These are phyloP conservation scores for Nepenthes gracilis DNA, from an alignment of 148 eudicot genomes.

Conservation along the genomic window DNA sequence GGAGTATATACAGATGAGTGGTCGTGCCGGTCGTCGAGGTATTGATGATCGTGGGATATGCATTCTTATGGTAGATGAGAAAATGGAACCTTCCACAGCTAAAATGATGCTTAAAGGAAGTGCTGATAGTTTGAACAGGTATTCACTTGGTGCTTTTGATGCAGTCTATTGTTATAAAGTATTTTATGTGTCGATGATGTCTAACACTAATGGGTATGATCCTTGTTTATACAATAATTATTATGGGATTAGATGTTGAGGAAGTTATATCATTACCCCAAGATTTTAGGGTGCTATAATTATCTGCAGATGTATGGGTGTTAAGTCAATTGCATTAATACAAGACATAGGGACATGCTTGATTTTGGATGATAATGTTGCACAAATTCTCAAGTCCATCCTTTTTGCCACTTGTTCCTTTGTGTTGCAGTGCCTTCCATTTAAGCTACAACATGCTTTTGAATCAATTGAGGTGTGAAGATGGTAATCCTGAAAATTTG, in stretches of 20 bases:
- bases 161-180: not conserved
- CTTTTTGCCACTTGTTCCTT: conserved; percentile 4
- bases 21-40: conserved; percentile 99
- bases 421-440: conserved; percentile 78
- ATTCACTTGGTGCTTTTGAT: not conserved
- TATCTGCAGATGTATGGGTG: too few relatives aligned
- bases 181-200: not conserved
- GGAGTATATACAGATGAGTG: conserved; percentile 99
- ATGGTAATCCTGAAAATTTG: conserved; percentile 90
- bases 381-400: not conserved
- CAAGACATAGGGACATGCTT: too few relatives aligned
- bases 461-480: conserved; percentile 90
- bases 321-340: too few relatives aligned
- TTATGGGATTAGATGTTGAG: too few relatives aligned
- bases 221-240: too few relatives aligned
- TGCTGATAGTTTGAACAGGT: conserved; percentile 98
- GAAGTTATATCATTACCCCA: too few relatives aligned
- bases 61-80: conserved; percentile 98
- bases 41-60: conserved; percentile 98
- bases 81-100: conserved; percentile 96
- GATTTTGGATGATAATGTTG: not conserved
- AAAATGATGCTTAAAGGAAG: conserved; percentile 90
- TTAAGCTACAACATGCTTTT: conserved; percentile 97
- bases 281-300: too few relatives aligned
- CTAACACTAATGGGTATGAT: not conserved